These are phyloP conservation scores for Ciborinia camelliae DNA, from an alignment of 2,329 filamentous ascomycete genomes.

Conservation along the genomic window DNA sequence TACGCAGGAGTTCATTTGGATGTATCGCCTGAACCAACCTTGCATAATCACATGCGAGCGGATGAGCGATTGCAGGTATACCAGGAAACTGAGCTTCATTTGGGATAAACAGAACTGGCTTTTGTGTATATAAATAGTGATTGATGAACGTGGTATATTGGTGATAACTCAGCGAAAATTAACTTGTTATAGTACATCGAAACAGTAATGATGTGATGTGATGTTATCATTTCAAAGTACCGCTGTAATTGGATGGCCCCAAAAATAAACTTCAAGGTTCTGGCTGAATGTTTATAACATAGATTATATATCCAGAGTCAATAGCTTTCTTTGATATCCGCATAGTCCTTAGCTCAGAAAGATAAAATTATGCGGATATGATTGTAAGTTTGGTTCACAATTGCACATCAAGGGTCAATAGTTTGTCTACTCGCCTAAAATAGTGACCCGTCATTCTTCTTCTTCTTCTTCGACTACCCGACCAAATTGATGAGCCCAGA, in stretches of 20 bases:
- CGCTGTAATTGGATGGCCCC: neutral
- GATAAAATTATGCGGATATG: no score
- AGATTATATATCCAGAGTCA: no score
- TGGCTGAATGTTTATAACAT: neutral
- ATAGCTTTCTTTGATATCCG: neutral
- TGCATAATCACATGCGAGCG: neutral
- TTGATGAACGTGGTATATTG: neutral
- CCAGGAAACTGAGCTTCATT: neutral
- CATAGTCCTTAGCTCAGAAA: no score
- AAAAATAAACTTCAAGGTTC: neutral
- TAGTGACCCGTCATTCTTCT: no score
- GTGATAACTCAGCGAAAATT: neutral
- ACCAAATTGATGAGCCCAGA: neutral
- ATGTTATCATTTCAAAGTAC: neutral
- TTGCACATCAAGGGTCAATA: neutral
- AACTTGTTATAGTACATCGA: neutral
- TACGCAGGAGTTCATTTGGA: neutral
- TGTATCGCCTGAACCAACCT: neutral
- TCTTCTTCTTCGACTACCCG: neutral
- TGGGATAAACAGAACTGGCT: slow-evolving; percentile 4
- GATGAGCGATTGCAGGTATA: neutral
- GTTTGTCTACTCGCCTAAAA: neutral
- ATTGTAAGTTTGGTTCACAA: neutral
- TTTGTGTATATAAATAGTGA: neutral
- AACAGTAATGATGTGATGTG: neutral